These are phyloP conservation scores for Talaromyces sp. DNA, from an alignment of 2,329 filamentous ascomycete species.

Conservation along the genomic window DNA sequence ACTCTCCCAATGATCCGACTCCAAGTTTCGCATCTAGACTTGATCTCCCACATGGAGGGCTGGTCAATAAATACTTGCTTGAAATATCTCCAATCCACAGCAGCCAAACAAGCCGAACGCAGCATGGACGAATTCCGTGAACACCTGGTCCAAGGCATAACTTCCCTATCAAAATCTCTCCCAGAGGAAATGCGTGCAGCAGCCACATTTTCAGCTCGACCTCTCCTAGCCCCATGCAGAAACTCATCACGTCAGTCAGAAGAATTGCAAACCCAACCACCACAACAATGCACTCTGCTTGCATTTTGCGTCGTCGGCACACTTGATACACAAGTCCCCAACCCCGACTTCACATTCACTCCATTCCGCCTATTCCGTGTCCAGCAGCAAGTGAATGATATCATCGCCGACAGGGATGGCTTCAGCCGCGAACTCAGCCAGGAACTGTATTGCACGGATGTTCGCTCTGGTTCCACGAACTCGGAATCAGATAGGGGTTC, in stretches of 20 bases:
- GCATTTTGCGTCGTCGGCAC: constrained; percentile 66
- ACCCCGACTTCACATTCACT: constrained; percentile 59
- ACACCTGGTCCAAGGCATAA: constrained; percentile 48
- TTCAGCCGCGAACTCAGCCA: constrained; percentile 65
- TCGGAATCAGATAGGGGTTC: constrained; percentile 28
- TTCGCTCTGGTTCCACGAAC: constrained; percentile 25
- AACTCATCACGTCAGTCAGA: constrained; percentile 21
- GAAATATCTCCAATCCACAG: constrained; percentile 35
- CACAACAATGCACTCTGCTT: constrained; percentile 43
- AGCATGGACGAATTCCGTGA: constrained; percentile 45
- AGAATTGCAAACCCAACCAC: constrained; percentile 30
- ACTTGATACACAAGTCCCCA: constrained; percentile 59
- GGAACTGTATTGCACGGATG: constrained; percentile 56
- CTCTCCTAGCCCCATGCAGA: constrained; percentile 41
- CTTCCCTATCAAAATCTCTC: constrained; percentile 47
- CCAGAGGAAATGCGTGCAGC: constrained; percentile 35
- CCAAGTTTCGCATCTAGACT: constrained; percentile 58
- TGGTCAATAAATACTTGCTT: constrained; percentile 41
- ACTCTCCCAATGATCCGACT: constrained; percentile 58
- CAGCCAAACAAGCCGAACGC: constrained; percentile 25
- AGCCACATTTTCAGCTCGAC: constrained; percentile 42
- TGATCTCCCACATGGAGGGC: constrained; percentile 50
- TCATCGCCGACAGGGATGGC: constrained; percentile 57
- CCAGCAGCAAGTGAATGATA: constrained; percentile 64
- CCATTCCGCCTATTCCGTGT: constrained; percentile 68